Evolutionary conservation across 2,329 filamentous ascomycete species (phyloP), one percentile per base, ranked within the genome.

Genomic region (Clarireedia sp.): DNA sequence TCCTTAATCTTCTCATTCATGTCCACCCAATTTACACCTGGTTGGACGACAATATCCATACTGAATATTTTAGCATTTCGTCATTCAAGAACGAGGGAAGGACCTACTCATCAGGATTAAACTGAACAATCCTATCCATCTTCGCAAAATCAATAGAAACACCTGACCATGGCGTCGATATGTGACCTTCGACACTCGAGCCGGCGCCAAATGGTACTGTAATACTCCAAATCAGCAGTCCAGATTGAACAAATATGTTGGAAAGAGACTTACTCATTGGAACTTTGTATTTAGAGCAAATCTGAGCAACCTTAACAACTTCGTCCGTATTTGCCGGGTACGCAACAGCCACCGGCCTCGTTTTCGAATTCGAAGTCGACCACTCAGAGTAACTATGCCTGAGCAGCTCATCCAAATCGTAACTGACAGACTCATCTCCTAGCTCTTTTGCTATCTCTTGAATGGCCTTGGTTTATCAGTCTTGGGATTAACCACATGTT

Each of bases 11-110:
- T 71, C 61, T 86, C 81, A 64, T 96, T 96, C 55, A 96, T 73
- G 52, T 87, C 82, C 77, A 94, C 89, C 89, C 90, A 96, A 12
- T 86, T 85, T 6, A 96, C 84, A 7, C 86, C 87, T 2, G 91
- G 91, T 69, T 96, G 91, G 2, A 96, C 90, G 4, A 95, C 87
- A 50, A 95, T 78, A 64, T 96, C 91, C 86, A 96, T 89, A 68
- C 54, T 56, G 43, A 3, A 2, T 1, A 12, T 2, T 16, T 43
- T n/a, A 38, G 51, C 6, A 5, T 8, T 33, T 3, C 2, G 10
- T n/a, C 16, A 3, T 4, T 8, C 7, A 3, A 33, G 8, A 2
- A 8, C 4, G 6, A 16, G 6, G 3, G 12, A 37, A 9, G n/a
- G 2, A 52, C 48, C 5, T 36, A 56, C 54, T 96, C 91, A 4